phyloP scores from a whole-genome alignment of 2,329 filamentous ascomycete genomes.

The Fusarium brachygibbosum region DNA sequence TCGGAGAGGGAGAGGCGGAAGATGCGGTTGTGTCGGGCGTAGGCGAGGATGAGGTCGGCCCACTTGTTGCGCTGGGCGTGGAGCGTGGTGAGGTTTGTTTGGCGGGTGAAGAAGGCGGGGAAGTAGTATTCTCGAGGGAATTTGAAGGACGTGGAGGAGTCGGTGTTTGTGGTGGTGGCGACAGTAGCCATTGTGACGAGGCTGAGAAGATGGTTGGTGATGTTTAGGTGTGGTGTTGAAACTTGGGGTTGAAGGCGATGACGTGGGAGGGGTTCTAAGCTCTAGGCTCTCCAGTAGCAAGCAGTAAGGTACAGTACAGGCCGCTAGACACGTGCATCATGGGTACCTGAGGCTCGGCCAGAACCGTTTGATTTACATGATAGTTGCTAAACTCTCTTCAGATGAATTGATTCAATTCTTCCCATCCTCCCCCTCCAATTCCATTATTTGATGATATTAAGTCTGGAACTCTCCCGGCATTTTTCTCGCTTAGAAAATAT shows the following conservation, averaged over 20 bases:
- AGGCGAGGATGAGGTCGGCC: constrained; percentile 85
- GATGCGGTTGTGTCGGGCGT: constrained; percentile 82
- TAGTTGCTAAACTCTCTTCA: neutral
- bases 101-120: constrained; percentile 87
- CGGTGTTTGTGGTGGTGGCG: constrained; percentile 1
- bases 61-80: constrained; percentile 86
- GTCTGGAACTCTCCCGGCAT: neutral
- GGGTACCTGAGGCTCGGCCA: neutral
- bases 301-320: constrained; percentile 3
- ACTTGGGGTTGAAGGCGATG: constrained; percentile 26
- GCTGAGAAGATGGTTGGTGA: constrained; percentile 17
- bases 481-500: neutral
- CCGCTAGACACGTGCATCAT: constrained; percentile 28
- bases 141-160: constrained; percentile 57
- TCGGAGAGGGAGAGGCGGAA: constrained; percentile 78
- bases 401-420: neutral
- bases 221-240: constrained; percentile 25
- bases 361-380: neutral
- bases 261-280: constrained; percentile 34
- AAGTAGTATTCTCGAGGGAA: constrained; percentile 79
- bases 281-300: neutral
- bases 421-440: neutral
- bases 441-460: neutral
- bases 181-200: constrained; percentile 27
- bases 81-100: constrained; percentile 79